Percentiles rank a stretch among this genome's conserved stretches.
Conservation (phyloP, 495 filamentous ascomycete genomes). For the Aspergillus affinis region DNA sequence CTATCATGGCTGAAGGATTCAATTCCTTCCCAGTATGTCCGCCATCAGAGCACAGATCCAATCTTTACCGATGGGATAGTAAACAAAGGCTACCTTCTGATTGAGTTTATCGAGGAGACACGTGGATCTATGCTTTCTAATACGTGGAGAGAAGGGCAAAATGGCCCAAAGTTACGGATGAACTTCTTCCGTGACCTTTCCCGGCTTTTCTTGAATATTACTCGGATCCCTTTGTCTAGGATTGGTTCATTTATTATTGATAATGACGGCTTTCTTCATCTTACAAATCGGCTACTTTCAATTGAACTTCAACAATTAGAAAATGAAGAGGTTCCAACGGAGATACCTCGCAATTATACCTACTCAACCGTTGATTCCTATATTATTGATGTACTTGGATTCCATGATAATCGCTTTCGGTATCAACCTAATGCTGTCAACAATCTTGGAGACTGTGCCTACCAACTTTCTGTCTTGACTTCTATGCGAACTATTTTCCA, state of each 20-base stretch:
- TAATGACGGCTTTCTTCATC: constrained; percentile 21
- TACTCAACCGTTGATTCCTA: constrained; percentile 35
- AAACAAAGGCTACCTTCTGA: not conserved
- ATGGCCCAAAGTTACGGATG: constrained; percentile 3
- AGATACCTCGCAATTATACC: constrained; percentile 32
- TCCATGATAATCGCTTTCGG: constrained; percentile 32
- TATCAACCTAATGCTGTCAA: constrained; percentile 35
- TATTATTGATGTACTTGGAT: constrained; percentile 28
- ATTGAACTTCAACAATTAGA: constrained; percentile 28
- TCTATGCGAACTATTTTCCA: constrained; percentile 30
- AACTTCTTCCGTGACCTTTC: constrained; percentile 34
- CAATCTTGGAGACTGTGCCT: constrained; percentile 25
- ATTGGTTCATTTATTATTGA: constrained; percentile 39
- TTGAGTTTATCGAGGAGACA: not conserved
- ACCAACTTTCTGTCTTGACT: constrained; percentile 27
- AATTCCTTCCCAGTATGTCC: not conserved
- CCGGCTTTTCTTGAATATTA: constrained; percentile 29
- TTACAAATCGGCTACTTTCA: constrained; percentile 34
- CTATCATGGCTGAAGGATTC: constrained; percentile 6
- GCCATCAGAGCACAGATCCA: not conserved
- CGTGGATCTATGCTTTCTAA: not conserved
- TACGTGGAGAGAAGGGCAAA: not conserved
- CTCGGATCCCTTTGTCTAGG: constrained; percentile 26
- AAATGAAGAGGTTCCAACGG: constrained; percentile 36
- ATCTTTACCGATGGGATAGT: not conserved